These are phyloP conservation scores for Hyphopichia wangnamkhiaoensis DNA, from an alignment of 1,139 yeast genomes.

Conservation along the genomic window DNA sequence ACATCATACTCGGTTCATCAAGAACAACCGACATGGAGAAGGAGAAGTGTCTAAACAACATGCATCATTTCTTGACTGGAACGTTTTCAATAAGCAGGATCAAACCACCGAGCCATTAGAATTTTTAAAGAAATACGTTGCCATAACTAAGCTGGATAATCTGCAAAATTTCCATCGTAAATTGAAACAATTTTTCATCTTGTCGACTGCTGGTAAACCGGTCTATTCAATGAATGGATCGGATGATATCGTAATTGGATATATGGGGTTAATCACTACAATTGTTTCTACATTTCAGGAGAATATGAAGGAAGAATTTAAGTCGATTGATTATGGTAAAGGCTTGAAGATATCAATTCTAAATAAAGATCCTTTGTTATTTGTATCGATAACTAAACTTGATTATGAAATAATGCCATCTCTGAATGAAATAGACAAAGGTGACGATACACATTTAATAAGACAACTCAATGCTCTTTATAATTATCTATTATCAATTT, in stretches of 20 bases:
- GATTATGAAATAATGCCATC: slow-evolving; percentile 27
- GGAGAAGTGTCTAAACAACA: neutral
- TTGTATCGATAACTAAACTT: slow-evolving; percentile 69
- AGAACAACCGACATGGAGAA: slow-evolving; percentile 2
- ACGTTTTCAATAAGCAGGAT: slow-evolving; percentile 10
- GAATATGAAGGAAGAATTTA: slow-evolving; percentile 32
- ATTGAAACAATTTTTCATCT: slow-evolving; percentile 71
- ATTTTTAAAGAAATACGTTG: slow-evolving; percentile 18
- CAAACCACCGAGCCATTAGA: slow-evolving; percentile 8
- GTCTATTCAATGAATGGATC: slow-evolving; percentile 80
- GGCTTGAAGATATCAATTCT: slow-evolving; percentile 58
- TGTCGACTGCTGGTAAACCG: slow-evolving; percentile 94
- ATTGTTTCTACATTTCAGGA: slow-evolving; percentile 62
- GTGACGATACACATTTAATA: slow-evolving; percentile 42
- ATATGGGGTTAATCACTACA: slow-evolving; percentile 73
- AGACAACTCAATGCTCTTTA: slow-evolving; percentile 75
- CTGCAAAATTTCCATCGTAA: slow-evolving; percentile 39
- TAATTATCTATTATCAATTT: slow-evolving; percentile 75
- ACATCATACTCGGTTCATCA: neutral
- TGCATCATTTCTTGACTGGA: slow-evolving; percentile 9
- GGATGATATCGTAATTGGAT: slow-evolving; percentile 69
- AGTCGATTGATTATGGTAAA: slow-evolving; percentile 28
- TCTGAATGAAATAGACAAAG: slow-evolving; percentile 12
- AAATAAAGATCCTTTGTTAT: slow-evolving; percentile 66
- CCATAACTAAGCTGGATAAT: slow-evolving; percentile 23